Conservation (phyloP, 345 rosid species). For the Salix caprea region DNA sequence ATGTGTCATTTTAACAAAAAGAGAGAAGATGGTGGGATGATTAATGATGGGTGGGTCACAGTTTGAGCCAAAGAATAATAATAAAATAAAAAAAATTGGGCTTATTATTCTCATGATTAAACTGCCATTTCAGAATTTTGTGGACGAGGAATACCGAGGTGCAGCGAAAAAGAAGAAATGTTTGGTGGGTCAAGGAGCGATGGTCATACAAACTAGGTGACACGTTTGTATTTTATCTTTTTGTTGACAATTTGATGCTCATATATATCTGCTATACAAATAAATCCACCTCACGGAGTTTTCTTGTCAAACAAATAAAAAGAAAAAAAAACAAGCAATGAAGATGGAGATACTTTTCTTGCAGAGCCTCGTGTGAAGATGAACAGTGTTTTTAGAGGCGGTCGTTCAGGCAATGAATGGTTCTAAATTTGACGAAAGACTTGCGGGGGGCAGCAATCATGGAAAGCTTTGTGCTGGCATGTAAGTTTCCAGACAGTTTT, state of each 20-base stretch:
- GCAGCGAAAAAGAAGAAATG: background rate
- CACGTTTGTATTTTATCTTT: background rate
- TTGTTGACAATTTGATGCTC: background rate
- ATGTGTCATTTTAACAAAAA: background rate
- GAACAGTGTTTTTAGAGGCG: background rate
- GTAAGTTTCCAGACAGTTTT: background rate
- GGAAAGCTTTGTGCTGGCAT: background rate
- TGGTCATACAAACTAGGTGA: background rate
- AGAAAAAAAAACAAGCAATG: too few species aligned
- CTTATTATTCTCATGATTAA: slow-evolving; percentile 17
- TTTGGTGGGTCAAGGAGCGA: slow-evolving; percentile 26
- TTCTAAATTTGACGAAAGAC: background rate
- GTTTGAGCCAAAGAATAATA: background rate
- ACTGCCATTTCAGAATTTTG: slow-evolving; percentile 14
- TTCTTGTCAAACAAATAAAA: background rate
- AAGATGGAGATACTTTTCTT: too few species aligned
- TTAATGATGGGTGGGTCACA: slow-evolving; percentile 15
- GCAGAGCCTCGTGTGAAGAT: slow-evolving; percentile 8
- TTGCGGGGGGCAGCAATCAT: background rate
- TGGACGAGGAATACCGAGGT: slow-evolving; percentile 27
- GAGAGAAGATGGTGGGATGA: background rate
- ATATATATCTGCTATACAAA: background rate
- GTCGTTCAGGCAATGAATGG: background rate
- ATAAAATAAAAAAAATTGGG: background rate
- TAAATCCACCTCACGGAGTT: background rate